Evolutionary conservation across 208 protist genomes (phyloP).

Genomic region (Porcisia hertigi): DNA sequence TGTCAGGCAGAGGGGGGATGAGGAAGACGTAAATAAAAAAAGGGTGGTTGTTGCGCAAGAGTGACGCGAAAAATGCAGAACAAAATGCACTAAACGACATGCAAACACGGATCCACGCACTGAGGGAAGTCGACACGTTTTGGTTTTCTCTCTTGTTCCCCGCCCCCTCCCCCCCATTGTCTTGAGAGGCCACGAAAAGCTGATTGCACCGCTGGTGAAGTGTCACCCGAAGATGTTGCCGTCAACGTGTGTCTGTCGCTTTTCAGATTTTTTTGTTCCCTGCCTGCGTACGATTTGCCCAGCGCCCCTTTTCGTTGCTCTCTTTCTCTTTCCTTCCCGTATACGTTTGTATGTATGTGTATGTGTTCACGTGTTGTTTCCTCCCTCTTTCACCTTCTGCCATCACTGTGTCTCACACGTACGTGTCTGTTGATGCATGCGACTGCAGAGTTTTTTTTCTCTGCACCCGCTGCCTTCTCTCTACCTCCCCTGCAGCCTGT

Average conservation of each 20-base stretch:
- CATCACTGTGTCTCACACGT: not conserved
- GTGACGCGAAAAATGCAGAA: not conserved
- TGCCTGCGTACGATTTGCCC: not conserved
- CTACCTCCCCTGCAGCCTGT: not conserved
- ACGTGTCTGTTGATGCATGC: not conserved
- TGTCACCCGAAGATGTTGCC: not conserved
- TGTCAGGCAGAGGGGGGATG: slow-evolving; percentile 9
- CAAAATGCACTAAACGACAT: not conserved
- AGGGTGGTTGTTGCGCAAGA: not conserved
- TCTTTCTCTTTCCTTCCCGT: not conserved
- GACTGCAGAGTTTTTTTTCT: not conserved
- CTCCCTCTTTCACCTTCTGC: not conserved
- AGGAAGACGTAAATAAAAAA: not conserved
- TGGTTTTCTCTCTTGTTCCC: not conserved
- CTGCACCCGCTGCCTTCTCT: not conserved
- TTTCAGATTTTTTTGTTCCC: not conserved
- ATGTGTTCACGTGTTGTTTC: not conserved
- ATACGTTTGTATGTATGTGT: not conserved
- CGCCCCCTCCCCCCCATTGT: too few species aligned
- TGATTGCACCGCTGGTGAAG: not conserved
- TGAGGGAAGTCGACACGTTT: not conserved
- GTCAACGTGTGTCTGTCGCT: not conserved
- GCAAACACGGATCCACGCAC: not conserved
- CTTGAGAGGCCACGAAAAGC: not conserved
- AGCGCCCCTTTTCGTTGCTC: not conserved